A percentile compares a stretch with the other conserved stretches of the same genome.
Evolutionary conservation across 2,329 filamentous ascomycete species (phyloP).

Genomic region (Neonectria neomacrospora): DNA sequence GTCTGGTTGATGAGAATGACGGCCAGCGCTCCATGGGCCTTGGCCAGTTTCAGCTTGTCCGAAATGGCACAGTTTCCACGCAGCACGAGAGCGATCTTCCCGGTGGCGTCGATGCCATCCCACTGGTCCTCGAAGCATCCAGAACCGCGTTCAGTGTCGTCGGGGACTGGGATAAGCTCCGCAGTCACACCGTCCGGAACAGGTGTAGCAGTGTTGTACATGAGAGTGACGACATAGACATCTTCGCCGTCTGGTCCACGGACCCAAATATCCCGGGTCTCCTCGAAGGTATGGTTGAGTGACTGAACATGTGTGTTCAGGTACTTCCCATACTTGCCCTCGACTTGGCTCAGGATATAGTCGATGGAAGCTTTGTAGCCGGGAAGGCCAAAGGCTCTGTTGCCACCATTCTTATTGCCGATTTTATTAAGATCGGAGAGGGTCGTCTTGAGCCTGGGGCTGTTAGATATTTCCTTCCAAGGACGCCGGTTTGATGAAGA

Average conservation of each 20-base stretch:
- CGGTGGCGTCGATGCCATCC: slow-evolving; percentile 56
- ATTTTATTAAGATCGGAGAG: slow-evolving; percentile 67
- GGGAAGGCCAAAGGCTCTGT: slow-evolving; percentile 68
- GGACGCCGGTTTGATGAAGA: neutral
- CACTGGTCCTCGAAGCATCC: slow-evolving; percentile 58
- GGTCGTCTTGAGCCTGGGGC: slow-evolving; percentile 60
- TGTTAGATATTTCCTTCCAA: slow-evolving; percentile 10
- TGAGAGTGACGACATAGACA: slow-evolving; percentile 56
- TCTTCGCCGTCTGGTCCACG: slow-evolving; percentile 58
- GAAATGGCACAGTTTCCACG: slow-evolving; percentile 56
- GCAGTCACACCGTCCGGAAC: slow-evolving; percentile 51
- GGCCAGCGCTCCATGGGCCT: slow-evolving; percentile 54
- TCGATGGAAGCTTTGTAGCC: slow-evolving; percentile 69
- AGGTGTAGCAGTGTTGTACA: slow-evolving; percentile 60
- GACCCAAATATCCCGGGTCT: slow-evolving; percentile 55
- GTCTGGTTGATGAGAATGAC: slow-evolving; percentile 72
- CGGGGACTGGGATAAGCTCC: slow-evolving; percentile 50
- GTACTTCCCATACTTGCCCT: slow-evolving; percentile 52
- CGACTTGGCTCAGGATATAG: slow-evolving; percentile 62
- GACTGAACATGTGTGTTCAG: slow-evolving; percentile 59
- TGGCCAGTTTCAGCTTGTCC: slow-evolving; percentile 58
- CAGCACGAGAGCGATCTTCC: slow-evolving; percentile 59
- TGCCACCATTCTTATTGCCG: slow-evolving; percentile 65
- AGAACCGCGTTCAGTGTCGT: slow-evolving; percentile 52
- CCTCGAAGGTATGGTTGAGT: slow-evolving; percentile 59